Conservation (phyloP, 352 stramenopile genomes). For the Globisporangium carolinianum region DNA sequence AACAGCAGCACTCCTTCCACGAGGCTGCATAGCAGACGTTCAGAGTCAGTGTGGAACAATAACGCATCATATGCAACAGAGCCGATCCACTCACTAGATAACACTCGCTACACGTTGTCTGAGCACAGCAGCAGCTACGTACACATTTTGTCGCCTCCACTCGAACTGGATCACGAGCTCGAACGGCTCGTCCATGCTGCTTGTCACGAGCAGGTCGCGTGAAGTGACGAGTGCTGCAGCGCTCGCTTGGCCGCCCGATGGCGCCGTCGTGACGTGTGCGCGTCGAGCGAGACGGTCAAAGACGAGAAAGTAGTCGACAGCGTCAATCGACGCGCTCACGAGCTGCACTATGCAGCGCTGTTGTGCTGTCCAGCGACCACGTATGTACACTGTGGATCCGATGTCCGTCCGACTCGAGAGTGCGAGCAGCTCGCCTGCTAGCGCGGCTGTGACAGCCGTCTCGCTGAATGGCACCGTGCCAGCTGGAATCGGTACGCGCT, state of each 20-base stretch:
- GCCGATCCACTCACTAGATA: too few relatives aligned
- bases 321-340: background rate
- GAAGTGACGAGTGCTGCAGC: background rate
- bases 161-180: conserved; percentile 12
- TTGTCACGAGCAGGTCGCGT: conserved; percentile 5
- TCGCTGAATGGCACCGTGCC: background rate
- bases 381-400: conserved; percentile 12
- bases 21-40: background rate
- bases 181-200: conserved; percentile 4
- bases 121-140: conserved; percentile 2
- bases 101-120: too few relatives aligned
- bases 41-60: background rate
- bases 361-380: conserved; percentile 7
- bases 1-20: conserved; percentile 6
- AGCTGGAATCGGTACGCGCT: background rate
- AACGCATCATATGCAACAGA: too few relatives aligned
- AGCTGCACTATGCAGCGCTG: conserved; percentile 4
- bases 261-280: conserved; percentile 1
- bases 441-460: background rate
- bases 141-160: conserved; percentile 13
- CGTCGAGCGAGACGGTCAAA: conserved; percentile 7
- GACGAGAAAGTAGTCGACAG: background rate
- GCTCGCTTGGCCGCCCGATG: background rate
- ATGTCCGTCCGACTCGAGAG: conserved; percentile 3
- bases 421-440: background rate